Percentiles rank a stretch among this genome's conserved stretches.
These are phyloP conservation scores for Pseudocercospora fuligena DNA, from an alignment of 2,329 filamentous ascomycete genomes.

Conservation along the genomic window DNA sequence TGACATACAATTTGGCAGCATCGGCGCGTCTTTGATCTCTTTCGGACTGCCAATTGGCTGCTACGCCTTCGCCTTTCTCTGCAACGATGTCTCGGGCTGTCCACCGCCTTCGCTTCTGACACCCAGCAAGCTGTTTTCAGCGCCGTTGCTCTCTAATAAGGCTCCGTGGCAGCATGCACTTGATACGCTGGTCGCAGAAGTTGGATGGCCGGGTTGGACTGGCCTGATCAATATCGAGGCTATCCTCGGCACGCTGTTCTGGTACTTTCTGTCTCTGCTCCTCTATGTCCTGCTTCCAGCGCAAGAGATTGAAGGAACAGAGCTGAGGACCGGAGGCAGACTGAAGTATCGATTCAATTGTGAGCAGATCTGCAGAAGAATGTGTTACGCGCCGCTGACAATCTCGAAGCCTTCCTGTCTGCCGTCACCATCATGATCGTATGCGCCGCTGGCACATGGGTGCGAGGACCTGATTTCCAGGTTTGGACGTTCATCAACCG, in stretches of 20 bases:
- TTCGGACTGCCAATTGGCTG: conserved; percentile 79
- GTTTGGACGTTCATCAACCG: conserved; percentile 94
- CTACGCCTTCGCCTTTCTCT: conserved; percentile 80
- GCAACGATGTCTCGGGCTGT: conserved; percentile 92
- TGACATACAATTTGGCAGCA: conserved; percentile 52
- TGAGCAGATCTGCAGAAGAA: conserved; percentile 33
- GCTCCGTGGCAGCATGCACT: conserved; percentile 54
- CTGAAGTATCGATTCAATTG: conserved; percentile 78
- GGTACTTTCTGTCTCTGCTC: conserved; percentile 76
- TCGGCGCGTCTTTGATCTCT: conserved; percentile 77
- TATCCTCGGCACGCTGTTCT: conserved; percentile 72
- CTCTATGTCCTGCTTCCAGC: conserved; percentile 80
- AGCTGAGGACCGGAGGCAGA: conserved; percentile 71
- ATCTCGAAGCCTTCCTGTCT: conserved; percentile 70
- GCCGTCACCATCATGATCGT: conserved; percentile 73
- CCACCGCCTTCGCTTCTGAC: conserved; percentile 80
- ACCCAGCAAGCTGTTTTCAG: conserved; percentile 65
- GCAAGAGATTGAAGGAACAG: conserved; percentile 69
- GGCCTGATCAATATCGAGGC: conserved; percentile 73
- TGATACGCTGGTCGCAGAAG: conserved; percentile 74
- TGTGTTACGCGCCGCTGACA: conserved; percentile 16
- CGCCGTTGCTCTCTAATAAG: conserved; percentile 36
- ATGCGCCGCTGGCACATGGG: conserved; percentile 72
- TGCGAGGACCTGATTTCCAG: conserved; percentile 79
- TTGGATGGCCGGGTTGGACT: conserved; percentile 79